These are phyloP conservation scores for Chlamydomonas asymmetrica DNA, from an alignment of 139 green algal genomes.

Conservation along the genomic window DNA sequence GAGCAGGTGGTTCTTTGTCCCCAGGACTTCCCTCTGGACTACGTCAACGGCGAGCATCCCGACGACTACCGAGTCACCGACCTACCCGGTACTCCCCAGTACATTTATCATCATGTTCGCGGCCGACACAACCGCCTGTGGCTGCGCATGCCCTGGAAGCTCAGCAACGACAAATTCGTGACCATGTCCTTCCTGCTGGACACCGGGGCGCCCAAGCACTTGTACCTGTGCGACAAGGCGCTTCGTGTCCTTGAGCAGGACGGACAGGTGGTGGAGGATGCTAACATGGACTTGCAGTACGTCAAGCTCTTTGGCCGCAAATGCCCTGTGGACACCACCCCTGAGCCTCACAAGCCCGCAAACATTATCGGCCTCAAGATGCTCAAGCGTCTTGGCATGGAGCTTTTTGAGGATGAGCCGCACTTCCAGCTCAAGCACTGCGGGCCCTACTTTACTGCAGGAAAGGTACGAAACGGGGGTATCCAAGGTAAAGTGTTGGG, in stretches of 20 bases:
- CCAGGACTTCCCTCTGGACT: neutral
- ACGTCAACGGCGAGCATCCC: slow-evolving; percentile 1
- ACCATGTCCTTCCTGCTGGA: slow-evolving; percentile 12
- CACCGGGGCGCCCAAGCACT: slow-evolving; percentile 9
- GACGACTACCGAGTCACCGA: neutral
- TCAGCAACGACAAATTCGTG: neutral
- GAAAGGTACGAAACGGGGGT: too few relatives aligned
- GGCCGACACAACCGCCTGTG: slow-evolving; percentile 4
- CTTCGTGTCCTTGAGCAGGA: neutral
- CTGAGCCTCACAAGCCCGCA: neutral
- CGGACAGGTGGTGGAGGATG: neutral
- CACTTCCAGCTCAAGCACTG: slow-evolving; percentile 1
- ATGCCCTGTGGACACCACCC: slow-evolving; percentile 5
- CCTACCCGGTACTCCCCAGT: neutral
- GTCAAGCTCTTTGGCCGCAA: slow-evolving; percentile 1
- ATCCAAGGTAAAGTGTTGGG: too few relatives aligned
- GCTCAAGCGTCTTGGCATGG: slow-evolving; percentile 1
- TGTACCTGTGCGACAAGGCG: slow-evolving; percentile 7
- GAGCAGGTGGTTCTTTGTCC: slow-evolving; percentile 3
- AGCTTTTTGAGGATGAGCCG: neutral
- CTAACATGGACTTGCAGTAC: neutral
- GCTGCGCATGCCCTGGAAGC: neutral
- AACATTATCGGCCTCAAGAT: slow-evolving; percentile 25
- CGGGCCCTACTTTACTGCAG: too few relatives aligned
- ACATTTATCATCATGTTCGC: slow-evolving; percentile 1